These are phyloP conservation scores for Thalia dealbata DNA, from an alignment of 176 grass and related monocot genomes.

Conservation along the genomic window DNA sequence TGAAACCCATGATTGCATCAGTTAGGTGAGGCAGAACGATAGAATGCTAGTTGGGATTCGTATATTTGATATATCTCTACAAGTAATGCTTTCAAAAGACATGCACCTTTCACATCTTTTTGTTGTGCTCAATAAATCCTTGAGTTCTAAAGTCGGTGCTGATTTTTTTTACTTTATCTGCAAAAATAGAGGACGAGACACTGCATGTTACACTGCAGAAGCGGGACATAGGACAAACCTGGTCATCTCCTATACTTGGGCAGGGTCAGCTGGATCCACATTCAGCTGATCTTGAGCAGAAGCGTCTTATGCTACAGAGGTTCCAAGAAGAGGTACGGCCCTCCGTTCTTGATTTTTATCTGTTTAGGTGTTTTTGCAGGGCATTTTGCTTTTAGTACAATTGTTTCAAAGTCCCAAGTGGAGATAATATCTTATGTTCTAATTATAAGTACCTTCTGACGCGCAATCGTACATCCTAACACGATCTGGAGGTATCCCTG, in stretches of 20 bases:
- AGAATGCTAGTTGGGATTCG: too few species aligned
- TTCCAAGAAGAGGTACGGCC: conserved; percentile 95
- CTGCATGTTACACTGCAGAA: conserved; percentile 96
- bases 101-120: too few species aligned
- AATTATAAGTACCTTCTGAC: not conserved
- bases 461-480: too few species aligned
- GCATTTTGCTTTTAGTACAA: not conserved
- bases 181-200: conserved; percentile 58
- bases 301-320: conserved; percentile 95
- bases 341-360: not conserved
- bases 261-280: conserved; percentile 77
- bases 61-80: too few species aligned
- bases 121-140: too few species aligned
- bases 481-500: too few species aligned
- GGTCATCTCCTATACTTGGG: conserved; percentile 89
- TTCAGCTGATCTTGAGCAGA: conserved; percentile 79
- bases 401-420: not conserved
- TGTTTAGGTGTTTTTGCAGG: not conserved
- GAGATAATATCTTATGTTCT: not conserved
- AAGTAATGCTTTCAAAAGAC: too few species aligned
- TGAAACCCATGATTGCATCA: too few species aligned
- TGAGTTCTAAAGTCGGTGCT: not conserved
- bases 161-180: not conserved
- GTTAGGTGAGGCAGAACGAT: too few species aligned
- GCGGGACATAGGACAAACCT: conserved; percentile 78